These are phyloP conservation scores for Entamoeba nuttalli DNA, from an alignment of 208 protist species.

Conservation along the genomic window DNA sequence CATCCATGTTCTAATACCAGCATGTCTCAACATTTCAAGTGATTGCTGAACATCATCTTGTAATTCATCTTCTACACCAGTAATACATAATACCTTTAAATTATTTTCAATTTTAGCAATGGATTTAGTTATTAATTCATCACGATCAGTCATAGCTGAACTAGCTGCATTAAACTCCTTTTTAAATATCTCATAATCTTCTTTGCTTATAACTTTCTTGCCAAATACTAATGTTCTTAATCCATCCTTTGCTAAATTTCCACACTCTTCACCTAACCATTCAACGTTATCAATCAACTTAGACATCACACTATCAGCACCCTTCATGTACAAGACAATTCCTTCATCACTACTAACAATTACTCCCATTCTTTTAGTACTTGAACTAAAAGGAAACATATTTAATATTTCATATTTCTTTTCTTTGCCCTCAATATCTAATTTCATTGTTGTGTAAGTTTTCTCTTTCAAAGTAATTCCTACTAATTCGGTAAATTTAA, in stretches of 20 bases:
- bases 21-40: constrained; percentile 77
- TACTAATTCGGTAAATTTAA: constrained; percentile 68
- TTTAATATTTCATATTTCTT: constrained; percentile 71
- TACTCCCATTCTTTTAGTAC: constrained; percentile 90
- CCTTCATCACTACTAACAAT: constrained; percentile 54
- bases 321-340: constrained; percentile 82
- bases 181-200: background rate
- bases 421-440: constrained; percentile 27
- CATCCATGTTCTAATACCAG: constrained; percentile 92
- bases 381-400: constrained; percentile 88
- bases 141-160: background rate
- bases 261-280: constrained; percentile 82
- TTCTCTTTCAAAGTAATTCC: constrained; percentile 40
- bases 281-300: constrained; percentile 57
- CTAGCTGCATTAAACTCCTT: background rate
- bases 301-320: constrained; percentile 74
- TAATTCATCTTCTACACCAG: constrained; percentile 89
- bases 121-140: background rate
- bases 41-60: constrained; percentile 70
- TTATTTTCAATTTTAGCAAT: background rate
- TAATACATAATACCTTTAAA: constrained; percentile 68
- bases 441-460: constrained; percentile 28
- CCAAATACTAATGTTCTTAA: constrained; percentile 75
- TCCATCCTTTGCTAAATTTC: constrained; percentile 80
- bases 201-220: background rate